Base-by-base conservation (phyloP, 768 basidiomycete species). In the Leccinum longicurvipes region DNA sequence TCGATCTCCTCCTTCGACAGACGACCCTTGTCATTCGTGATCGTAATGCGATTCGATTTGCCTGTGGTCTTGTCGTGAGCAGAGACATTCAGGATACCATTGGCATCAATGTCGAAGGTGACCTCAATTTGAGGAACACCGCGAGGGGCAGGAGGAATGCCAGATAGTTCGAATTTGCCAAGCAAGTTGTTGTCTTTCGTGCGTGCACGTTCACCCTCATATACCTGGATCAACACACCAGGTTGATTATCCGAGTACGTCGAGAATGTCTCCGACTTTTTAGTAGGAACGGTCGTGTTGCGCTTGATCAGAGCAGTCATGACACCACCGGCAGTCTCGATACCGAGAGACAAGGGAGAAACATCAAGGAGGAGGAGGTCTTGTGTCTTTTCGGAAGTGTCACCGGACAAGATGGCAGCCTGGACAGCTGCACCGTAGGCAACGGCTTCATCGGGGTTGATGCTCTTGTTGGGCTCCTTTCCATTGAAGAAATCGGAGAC, bases 211-310 rank as follows among this genome's bases (percentile, higher is more conserved):
- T 98, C 94, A 75, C 95, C 96, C 80, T 98, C 96, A 77, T 85
- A 97, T 34, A 98, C 95, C 72, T 97, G 94, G 73, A 98, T 97
- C 68, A 97, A 85, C 46, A 98, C 95, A 81, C 94, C 93, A 54
- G 95, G 94, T 73, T 98, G 94, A 80, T 98, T 97, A 80, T 97
- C 95, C 62, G 94, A 87, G 81, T 96, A 95, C 19, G 96, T 98
- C 36, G 95, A 98, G 85, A 98, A 97, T 68, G 89, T 92, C 78
- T 98, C 93, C 8, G 95, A 94, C 80, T 97, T 98, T 80, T 96
- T 97, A 66, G 95, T 97, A 25, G 96, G 96, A 62, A 98, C 92
- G 49, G 93, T 97, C 61, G 96, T 98, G 82, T 98, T 98, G 53
- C 95, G 89, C 79, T 94, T 95, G 82, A 98, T 98, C 72, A 98